These are phyloP conservation scores for Exophiala oligosperma DNA, from an alignment of 2,329 filamentous ascomycete genomes.

Conservation along the genomic window DNA sequence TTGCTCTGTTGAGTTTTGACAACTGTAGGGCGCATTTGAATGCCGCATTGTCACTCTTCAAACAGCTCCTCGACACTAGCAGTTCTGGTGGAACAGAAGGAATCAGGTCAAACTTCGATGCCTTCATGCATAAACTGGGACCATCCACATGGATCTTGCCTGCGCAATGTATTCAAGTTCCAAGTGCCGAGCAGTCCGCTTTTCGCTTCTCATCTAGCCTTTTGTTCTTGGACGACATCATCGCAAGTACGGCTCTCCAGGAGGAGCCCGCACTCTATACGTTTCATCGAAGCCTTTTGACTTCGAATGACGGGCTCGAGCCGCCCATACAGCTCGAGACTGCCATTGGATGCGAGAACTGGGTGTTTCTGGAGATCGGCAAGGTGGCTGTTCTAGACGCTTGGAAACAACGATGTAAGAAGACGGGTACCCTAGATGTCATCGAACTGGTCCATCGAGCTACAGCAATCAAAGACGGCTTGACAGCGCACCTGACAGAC, in stretches of 20 bases:
- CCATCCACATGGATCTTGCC: constrained; percentile 8
- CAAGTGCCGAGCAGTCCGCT: constrained; percentile 32
- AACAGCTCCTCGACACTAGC: constrained; percentile 25
- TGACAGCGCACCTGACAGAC: neutral
- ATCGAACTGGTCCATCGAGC: constrained; percentile 11
- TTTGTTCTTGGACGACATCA: constrained; percentile 38
- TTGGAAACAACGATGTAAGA: constrained; percentile 48
- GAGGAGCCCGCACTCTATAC: neutral
- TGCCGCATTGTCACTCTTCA: constrained; percentile 36
- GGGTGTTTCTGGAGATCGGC: constrained; percentile 55
- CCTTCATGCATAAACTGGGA: constrained; percentile 2
- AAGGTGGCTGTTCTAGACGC: constrained; percentile 56
- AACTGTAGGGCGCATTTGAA: constrained; percentile 38
- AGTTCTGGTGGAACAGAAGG: neutral
- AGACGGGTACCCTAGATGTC: constrained; percentile 3
- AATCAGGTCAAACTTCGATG: neutral
- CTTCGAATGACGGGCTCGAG: neutral
- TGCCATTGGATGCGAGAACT: constrained; percentile 45
- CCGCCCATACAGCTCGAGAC: constrained; percentile 17
- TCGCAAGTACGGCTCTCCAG: constrained; percentile 35
- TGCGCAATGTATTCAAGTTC: constrained; percentile 5
- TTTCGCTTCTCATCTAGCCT: constrained; percentile 39
- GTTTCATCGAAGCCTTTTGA: constrained; percentile 1
- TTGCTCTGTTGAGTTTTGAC: constrained; percentile 34
- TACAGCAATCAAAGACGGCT: neutral